Percentiles rank a stretch among this genome's conserved stretches.
phyloP scores from a whole-genome alignment of 23 red algal species.

The Porphyridium purpureum region DNA sequence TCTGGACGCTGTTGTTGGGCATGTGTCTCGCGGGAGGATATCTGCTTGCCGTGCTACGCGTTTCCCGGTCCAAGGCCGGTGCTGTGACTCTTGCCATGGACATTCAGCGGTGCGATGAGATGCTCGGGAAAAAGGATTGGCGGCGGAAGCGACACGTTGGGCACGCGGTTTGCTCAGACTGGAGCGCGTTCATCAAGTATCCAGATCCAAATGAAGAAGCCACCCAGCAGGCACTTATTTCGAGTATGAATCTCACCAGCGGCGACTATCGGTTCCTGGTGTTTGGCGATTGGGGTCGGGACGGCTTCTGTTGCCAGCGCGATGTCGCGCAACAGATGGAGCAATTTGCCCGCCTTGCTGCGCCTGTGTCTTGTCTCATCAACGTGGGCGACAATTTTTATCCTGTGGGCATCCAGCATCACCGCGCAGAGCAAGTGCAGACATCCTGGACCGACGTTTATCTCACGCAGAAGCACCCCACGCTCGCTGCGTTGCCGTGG shows the following conservation, averaged over 20 bases:
- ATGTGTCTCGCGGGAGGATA: no score
- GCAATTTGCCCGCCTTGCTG: not conserved
- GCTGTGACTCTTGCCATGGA: not conserved
- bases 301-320: conserved; percentile 54
- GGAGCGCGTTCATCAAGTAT: no score
- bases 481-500: conserved; percentile 29
- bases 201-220: no score
- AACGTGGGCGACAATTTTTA: conserved; percentile 81
- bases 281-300: conserved; percentile 74
- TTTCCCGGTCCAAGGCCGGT: no score
- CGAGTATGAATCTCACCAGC: no score
- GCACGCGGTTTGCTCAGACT: no score
- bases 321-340: conserved; percentile 67
- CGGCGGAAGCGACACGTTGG: no score
- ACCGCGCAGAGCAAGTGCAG: conserved; percentile 17
- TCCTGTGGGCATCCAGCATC: conserved; percentile 12
- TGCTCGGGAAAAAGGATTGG: no score
- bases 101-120: not conserved
- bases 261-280: conserved; percentile 26
- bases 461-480: conserved; percentile 2
- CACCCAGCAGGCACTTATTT: no score
- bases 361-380: conserved; percentile 6
- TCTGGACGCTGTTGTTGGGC: no score
- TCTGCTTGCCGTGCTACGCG: no score
- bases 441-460: conserved; percentile 41